Evolutionary conservation across 1,284 basidiomycete genomes (phyloP), one percentile per base, ranked within the genome.

Genomic region (Erythrobasidium hasegawianum): DNA sequence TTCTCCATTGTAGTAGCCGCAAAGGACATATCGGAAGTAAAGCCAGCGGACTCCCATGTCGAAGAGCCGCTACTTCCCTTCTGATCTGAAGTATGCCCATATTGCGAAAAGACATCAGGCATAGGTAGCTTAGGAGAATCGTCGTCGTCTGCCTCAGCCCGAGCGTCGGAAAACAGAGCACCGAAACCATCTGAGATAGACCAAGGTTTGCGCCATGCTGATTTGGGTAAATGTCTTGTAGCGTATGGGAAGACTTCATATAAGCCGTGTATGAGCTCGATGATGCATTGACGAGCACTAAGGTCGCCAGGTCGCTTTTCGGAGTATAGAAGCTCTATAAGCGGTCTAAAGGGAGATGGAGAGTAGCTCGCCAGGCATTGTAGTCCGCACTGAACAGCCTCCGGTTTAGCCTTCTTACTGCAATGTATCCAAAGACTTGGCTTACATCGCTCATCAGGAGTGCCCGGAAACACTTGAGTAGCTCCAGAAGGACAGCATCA

Each of bases 241-340:
- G 3, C 4, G 49, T 68, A 69, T 75, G 77, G 76, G 61, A 88
- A 95, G 39, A 97, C 79, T 16, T 95, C 90, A 73, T 93, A 93
- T 10, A 94, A 79, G 59, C 88, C 82, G 14, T 87, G 80, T 47
- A 95, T 81, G 14, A 96, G 80, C 67, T 98, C 95, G 58, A 90
- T 80, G 58, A 99, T 91, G 57, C 97, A 83, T 75, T 95, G 91
- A 43, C 94, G 85, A 2, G 90, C 89, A 1, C 85, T 82, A 1
- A 97, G 82, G 59, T 98, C 95, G 45, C 95, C 95, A 0, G 95
- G 95, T 76, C 93, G 94, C 81, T 97, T 97, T 80, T 97, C 94
- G 1, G 91, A 94, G 78, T 90, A 97, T 2, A 98, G 81, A 2
- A 98, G 82, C 2, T 85, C 80, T 13, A 92, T 82, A 10, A 99